A percentile compares a stretch with the other conserved stretches of the same genome.
Conservation (phyloP, 2,329 filamentous ascomycete genomes). For the Dactylellina haptotyla region DNA sequence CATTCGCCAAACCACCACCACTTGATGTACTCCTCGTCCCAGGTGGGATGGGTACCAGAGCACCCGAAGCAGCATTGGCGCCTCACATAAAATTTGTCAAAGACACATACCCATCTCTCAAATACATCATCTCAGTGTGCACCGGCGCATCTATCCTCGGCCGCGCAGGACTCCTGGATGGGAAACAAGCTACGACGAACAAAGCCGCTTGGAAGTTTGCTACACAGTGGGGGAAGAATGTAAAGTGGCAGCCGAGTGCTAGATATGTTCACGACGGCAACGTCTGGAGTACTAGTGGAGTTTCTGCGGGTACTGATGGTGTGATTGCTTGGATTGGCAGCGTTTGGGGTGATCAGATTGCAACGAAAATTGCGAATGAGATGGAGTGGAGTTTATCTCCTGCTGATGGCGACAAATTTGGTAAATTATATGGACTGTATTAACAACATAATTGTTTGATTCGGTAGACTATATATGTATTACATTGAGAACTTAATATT, state of each 20-base stretch:
- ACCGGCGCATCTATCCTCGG: constrained; percentile 72
- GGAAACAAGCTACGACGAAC: constrained; percentile 72
- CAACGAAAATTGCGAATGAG: constrained; percentile 64
- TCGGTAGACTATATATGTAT: no score
- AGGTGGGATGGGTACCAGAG: constrained; percentile 68
- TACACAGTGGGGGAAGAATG: constrained; percentile 64
- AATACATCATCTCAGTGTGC: constrained; percentile 73
- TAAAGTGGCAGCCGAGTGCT: constrained; percentile 71
- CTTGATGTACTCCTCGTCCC: constrained; percentile 74
- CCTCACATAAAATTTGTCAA: constrained; percentile 61
- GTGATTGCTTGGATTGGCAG: constrained; percentile 69
- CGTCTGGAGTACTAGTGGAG: constrained; percentile 73
- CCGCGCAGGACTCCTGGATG: constrained; percentile 70
- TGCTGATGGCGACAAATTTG: background rate
- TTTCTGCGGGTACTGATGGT: constrained; percentile 72
- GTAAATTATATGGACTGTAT: background rate
- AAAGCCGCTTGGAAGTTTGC: constrained; percentile 64
- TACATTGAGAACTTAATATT: no score
- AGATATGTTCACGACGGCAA: constrained; percentile 74
- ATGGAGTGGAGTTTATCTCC: constrained; percentile 69
- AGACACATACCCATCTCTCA: constrained; percentile 64
- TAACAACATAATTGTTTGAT: no score
- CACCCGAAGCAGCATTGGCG: constrained; percentile 60
- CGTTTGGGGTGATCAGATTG: constrained; percentile 67
- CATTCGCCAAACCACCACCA: background rate